These are phyloP conservation scores for Kodamaea kakaduensis DNA, from an alignment of 805 yeast species.

Conservation along the genomic window DNA sequence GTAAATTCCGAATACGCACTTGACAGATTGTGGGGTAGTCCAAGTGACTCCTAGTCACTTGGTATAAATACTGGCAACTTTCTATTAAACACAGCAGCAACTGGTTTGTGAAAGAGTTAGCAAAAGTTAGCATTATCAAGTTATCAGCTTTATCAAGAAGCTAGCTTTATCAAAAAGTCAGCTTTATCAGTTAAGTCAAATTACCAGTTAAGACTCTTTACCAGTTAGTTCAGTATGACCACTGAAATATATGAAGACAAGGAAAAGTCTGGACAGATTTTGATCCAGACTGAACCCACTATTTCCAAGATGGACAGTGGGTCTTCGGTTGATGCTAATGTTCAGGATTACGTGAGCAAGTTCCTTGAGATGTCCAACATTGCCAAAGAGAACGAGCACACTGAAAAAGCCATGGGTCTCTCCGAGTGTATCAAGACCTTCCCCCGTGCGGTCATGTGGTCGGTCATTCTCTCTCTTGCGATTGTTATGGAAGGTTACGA, in stretches of 20 bases:
- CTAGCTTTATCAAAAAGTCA: too few species aligned
- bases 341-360: constrained; percentile 33
- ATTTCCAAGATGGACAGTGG: constrained; percentile 4
- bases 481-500: constrained; percentile 44
- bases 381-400: constrained; percentile 32
- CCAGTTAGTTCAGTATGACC: too few species aligned
- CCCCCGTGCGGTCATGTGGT: constrained; percentile 42
- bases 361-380: constrained; percentile 36
- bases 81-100: too few species aligned
- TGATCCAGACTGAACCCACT: constrained; percentile 6
- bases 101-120: too few species aligned
- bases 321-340: constrained; percentile 11
- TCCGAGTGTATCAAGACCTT: constrained; percentile 35
- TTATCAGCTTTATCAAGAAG: not conserved
- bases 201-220: too few species aligned
- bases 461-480: constrained; percentile 38
- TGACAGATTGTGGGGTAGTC: too few species aligned
- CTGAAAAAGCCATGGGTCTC: constrained; percentile 33
- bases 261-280: constrained; percentile 12
- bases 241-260: too few species aligned
- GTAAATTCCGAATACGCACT: too few species aligned
- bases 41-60: too few species aligned
- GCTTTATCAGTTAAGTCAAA: too few species aligned
- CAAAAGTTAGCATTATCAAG: too few species aligned
- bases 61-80: too few species aligned